Percentiles rank a stretch among this genome's conserved stretches.
phyloP scores from a whole-genome alignment of 2,329 filamentous ascomycete genomes.

The Botrytis sinoallii region DNA sequence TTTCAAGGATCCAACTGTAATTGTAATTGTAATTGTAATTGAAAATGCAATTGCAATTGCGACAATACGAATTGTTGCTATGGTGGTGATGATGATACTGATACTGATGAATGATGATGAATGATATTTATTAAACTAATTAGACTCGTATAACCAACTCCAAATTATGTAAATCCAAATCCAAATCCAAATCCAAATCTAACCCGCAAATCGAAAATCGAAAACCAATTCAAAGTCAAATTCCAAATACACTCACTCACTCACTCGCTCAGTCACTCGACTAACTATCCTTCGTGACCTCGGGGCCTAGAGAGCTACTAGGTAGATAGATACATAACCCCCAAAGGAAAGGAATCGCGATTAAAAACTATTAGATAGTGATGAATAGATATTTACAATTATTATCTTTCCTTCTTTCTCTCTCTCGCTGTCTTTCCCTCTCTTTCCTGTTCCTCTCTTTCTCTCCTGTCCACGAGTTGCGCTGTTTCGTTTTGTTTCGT shows the following conservation, averaged over 20 bases:
- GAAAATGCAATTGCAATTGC: neutral
- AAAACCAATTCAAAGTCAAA: neutral
- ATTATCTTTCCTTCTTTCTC: neutral
- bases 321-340: neutral
- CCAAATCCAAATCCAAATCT: neutral
- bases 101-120: neutral
- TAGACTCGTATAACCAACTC: neutral
- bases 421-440: neutral
- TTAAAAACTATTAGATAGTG: neutral
- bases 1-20: neutral
- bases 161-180: neutral
- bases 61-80: neutral
- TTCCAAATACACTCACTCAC: neutral
- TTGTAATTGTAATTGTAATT: neutral
- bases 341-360: neutral
- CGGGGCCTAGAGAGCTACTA: too few species aligned
- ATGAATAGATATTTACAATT: neutral
- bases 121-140: neutral
- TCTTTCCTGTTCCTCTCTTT: neutral
- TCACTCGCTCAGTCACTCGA: neutral
- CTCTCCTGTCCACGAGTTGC: neutral
- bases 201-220: too few species aligned
- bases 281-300: neutral
- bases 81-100: neutral
- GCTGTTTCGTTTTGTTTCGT: neutral